These are phyloP conservation scores for Gossypium ekmanianum DNA, from an alignment of 345 rosid species.

Conservation along the genomic window DNA sequence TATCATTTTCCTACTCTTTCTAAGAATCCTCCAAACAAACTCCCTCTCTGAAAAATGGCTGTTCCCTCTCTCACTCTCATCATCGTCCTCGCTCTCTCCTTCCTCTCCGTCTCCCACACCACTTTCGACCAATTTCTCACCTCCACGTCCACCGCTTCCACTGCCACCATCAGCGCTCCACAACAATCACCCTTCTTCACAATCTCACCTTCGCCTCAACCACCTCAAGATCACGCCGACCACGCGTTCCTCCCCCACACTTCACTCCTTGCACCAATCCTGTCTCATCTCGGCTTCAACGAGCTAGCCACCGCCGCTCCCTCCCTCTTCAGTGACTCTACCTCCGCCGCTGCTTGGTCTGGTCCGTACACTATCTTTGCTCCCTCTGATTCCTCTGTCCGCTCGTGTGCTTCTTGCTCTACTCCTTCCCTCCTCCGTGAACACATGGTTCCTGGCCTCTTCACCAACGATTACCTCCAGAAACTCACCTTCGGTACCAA, in stretches of 20 bases:
- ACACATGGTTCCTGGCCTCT: constrained; percentile 65
- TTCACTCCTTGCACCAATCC: constrained; percentile 44
- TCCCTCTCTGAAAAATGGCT: constrained; percentile 26
- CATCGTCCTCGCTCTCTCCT: constrained; percentile 12
- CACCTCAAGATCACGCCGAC: constrained; percentile 22
- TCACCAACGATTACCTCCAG: constrained; percentile 49
- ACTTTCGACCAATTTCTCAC: neutral
- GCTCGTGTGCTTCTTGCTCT: constrained; percentile 48
- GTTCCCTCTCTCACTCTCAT: neutral
- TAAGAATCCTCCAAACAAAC: too few relatives aligned
- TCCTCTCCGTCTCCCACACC: constrained; percentile 17
- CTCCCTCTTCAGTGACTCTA: constrained; percentile 36
- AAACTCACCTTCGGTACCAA: constrained; percentile 54
- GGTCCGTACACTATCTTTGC: constrained; percentile 68
- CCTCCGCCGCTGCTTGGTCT: constrained; percentile 38
- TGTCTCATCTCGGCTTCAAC: constrained; percentile 61
- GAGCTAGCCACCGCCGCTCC: constrained; percentile 53
- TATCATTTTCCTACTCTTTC: too few relatives aligned
- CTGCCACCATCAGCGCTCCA: neutral
- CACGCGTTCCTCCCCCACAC: constrained; percentile 29
- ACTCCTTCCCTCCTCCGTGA: constrained; percentile 50
- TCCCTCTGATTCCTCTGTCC: constrained; percentile 52
- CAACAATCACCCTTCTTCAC: constrained; percentile 11
- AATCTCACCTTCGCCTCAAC: neutral
- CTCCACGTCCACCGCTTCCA: constrained; percentile 4